phyloP scores from a whole-genome alignment of 305 asterid genomes.

The Fraxinus sp. region DNA sequence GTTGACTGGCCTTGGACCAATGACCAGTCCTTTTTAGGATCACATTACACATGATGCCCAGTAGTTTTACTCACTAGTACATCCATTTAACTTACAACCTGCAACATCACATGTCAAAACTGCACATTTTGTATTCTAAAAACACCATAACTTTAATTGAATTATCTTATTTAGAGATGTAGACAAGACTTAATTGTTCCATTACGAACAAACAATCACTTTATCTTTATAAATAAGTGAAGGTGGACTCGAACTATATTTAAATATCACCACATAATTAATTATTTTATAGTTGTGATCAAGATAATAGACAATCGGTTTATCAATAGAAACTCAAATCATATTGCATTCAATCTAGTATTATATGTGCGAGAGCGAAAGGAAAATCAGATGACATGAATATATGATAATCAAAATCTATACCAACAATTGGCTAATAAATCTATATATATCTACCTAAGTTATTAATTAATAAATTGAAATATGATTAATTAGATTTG shows the following conservation, averaged over 20 bases:
- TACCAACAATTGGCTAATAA: conserved; percentile 28
- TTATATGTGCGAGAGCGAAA: too few relatives aligned
- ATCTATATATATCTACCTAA: not conserved
- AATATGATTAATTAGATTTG: not conserved
- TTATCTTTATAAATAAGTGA: too few relatives aligned
- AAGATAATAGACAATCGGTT: too few relatives aligned
- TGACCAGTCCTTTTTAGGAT: conserved; percentile 35
- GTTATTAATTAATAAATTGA: not conserved
- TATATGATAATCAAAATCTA: conserved; percentile 24
- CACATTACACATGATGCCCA: conserved; percentile 25
- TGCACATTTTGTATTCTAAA: not conserved
- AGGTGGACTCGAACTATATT: too few relatives aligned
- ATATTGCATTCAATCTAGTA: too few relatives aligned
- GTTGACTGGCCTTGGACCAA: conserved; percentile 30
- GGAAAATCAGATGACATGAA: too few relatives aligned
- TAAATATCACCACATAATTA: too few relatives aligned
- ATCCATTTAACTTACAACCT: too few relatives aligned
- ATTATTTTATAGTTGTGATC: not conserved
- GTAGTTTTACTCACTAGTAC: not conserved
- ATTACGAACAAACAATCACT: too few relatives aligned
- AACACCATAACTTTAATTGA: not conserved
- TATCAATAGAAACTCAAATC: not conserved
- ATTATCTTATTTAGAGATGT: too few relatives aligned
- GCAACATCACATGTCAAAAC: not conserved
- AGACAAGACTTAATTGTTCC: too few relatives aligned